Conservation (phyloP, 805 yeast species). For the Torulaspora maleeae region DNA sequence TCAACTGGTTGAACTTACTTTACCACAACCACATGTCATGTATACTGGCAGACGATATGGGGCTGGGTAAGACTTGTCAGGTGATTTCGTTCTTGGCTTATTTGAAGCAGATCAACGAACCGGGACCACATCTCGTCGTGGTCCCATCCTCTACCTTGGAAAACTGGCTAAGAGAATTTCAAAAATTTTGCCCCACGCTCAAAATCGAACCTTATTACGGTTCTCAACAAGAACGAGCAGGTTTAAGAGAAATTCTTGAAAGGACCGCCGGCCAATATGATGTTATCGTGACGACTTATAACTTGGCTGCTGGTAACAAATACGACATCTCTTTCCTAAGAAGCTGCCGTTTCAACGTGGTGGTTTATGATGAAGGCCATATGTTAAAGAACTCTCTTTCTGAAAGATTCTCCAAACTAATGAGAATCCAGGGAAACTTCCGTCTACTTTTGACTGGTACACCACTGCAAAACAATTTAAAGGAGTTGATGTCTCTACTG, state of each 20-base stretch:
- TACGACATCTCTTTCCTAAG: slow-evolving; percentile 76
- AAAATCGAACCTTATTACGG: slow-evolving; percentile 94
- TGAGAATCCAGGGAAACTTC: slow-evolving; percentile 79
- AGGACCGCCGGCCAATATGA: slow-evolving; percentile 58
- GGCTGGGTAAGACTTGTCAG: slow-evolving; percentile 94
- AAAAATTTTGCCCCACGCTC: slow-evolving; percentile 77
- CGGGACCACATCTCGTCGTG: slow-evolving; percentile 86
- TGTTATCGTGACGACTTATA: slow-evolving; percentile 91
- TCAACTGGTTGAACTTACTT: slow-evolving; percentile 84
- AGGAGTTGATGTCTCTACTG: slow-evolving; percentile 82
- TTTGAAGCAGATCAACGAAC: slow-evolving; percentile 54
- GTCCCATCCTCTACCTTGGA: slow-evolving; percentile 97
- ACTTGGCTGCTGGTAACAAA: slow-evolving; percentile 81
- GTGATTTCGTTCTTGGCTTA: slow-evolving; percentile 89
- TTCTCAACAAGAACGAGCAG: slow-evolving; percentile 75
- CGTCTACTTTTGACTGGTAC: slow-evolving; percentile 91
- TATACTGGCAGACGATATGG: slow-evolving; percentile 98
- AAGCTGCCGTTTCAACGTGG: slow-evolving; percentile 70
- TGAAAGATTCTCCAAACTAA: slow-evolving; percentile 81
- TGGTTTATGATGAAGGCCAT: slow-evolving; percentile 97
- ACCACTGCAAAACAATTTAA: slow-evolving; percentile 88
- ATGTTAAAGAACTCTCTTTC: slow-evolving; percentile 85
- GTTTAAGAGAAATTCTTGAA: slow-evolving; percentile 64
- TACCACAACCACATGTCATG: slow-evolving; percentile 80
- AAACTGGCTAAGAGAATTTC: slow-evolving; percentile 94